A percentile compares a stretch with the other conserved stretches of the same genome.
Conservation (phyloP, 495 filamentous ascomycete species). For the Aspergillus mulundensis region DNA sequence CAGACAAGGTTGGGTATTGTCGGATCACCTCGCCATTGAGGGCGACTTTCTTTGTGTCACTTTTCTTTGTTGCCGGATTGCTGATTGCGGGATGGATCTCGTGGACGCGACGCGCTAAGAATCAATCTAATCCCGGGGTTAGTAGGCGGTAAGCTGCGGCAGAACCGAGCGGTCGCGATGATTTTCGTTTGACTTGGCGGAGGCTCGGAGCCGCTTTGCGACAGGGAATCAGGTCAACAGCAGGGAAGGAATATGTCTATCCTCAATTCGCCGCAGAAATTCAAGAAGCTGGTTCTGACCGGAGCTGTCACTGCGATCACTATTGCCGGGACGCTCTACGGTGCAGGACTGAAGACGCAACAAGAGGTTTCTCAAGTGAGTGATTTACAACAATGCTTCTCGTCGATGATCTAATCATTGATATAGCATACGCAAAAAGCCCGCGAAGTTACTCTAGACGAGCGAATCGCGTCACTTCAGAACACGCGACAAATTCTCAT, state of each 20-base stretch:
- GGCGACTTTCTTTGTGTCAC: not conserved
- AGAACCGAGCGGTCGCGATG: not conserved
- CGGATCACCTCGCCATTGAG: not conserved
- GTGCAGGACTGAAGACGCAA: constrained; percentile 49
- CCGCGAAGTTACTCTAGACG: constrained; percentile 49
- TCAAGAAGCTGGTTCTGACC: constrained; percentile 40
- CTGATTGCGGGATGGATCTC: not conserved
- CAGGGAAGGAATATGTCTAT: not conserved
- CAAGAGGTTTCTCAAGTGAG: constrained; percentile 44
- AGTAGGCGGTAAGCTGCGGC: constrained; percentile 25
- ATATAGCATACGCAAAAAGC: constrained; percentile 35
- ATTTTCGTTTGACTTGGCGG: not conserved
- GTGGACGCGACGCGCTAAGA: constrained; percentile 22
- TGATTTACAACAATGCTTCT: not conserved
- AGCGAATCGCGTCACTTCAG: constrained; percentile 51
- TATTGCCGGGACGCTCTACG: constrained; percentile 49
- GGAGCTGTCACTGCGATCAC: constrained; percentile 47
- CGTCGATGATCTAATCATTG: not conserved
- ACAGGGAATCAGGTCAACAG: not conserved
- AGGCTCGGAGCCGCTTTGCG: not conserved
- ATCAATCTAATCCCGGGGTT: constrained; percentile 11
- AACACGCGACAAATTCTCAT: constrained; percentile 43
- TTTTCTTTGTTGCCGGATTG: constrained; percentile 10
- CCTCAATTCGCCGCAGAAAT: constrained; percentile 28
- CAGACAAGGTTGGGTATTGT: not conserved